These are phyloP conservation scores for Geranium rotundifolium DNA, from an alignment of 345 rosid genomes.

Conservation along the genomic window DNA sequence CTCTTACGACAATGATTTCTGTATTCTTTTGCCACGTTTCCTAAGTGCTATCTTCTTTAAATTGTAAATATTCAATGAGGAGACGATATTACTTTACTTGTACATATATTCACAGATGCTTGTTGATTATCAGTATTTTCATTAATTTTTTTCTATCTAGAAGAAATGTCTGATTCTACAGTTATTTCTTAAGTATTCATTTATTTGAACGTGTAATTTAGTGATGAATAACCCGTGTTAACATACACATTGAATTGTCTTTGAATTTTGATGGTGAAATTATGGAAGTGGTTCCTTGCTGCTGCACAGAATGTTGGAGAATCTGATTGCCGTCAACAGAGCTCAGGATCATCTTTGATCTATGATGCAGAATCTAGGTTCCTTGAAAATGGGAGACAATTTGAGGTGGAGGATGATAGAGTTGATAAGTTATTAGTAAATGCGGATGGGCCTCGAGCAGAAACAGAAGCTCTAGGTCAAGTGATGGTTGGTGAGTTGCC, in stretches of 20 bases:
- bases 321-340: conserved; percentile 31
- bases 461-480: conserved; percentile 23
- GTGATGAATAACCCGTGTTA: conserved; percentile 7
- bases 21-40: neutral
- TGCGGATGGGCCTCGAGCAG: conserved; percentile 21
- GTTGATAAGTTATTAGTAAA: conserved; percentile 24
- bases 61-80: neutral
- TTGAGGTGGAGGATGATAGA: conserved; percentile 23
- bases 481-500: conserved; percentile 20
- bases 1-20: neutral
- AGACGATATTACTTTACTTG: neutral
- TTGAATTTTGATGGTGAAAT: conserved; percentile 15
- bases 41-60: neutral
- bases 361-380: conserved; percentile 24
- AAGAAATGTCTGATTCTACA: neutral
- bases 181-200: neutral
- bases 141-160: neutral
- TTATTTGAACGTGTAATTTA: conserved; percentile 22
- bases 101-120: neutral
- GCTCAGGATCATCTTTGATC: conserved; percentile 17
- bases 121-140: neutral
- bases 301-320: conserved; percentile 39
- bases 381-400: conserved; percentile 25
- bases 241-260: conserved; percentile 8
- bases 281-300: conserved; percentile 51